Evolutionary conservation across 2,329 filamentous ascomycete genomes (phyloP), one percentile per base, ranked within the genome.

Genomic region (Trichophyton schoenleinii): DNA sequence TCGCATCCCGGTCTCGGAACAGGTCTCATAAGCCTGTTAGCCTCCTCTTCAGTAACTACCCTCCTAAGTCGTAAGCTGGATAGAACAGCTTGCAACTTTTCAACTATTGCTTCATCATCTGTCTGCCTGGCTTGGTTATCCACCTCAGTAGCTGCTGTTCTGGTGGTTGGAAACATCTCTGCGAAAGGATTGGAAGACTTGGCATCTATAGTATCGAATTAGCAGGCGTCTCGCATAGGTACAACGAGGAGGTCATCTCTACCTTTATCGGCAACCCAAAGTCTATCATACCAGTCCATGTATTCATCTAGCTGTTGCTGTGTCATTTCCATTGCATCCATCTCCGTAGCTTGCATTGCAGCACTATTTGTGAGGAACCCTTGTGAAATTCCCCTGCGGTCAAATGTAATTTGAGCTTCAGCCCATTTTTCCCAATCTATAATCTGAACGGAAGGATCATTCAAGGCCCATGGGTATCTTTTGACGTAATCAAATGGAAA

Each of bases 341-440:
- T 74, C 61, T 88, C 85, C 4, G 78, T 81, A 22, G 87, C 71
- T n/a, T 76, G 70, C 8, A 83, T 73, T 68, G 83, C 79, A 66
- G 80, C 70, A 70, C 75, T 71, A 72, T 75, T 72, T 66, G 74
- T 71, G 67, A 78, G 64, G 63, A 73, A 69, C 11, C 73, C 69
- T 0, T 68, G 68, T 28, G 68, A 64, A 34, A 67, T 63, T 20
- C 70, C 64, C 64, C 71, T 72, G 60, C 66, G 66, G 15, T 72
- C 67, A 59, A 72, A 74, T 3, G 75, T 67, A 41, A 71, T 69
- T 68, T 83, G 82, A 20, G 77, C 73, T 2, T 76, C 71, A 53
- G 77, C 74, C 92, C 92, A 97, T 34, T 73, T 73, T 0, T 73
- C 64, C 92, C 92, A 97, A 69, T 92, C 77, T 61, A 96, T 77